A percentile compares a stretch with the other conserved stretches of the same genome.
Conservation (phyloP, 352 stramenopile species). For the Achlya hypogyna region DNA sequence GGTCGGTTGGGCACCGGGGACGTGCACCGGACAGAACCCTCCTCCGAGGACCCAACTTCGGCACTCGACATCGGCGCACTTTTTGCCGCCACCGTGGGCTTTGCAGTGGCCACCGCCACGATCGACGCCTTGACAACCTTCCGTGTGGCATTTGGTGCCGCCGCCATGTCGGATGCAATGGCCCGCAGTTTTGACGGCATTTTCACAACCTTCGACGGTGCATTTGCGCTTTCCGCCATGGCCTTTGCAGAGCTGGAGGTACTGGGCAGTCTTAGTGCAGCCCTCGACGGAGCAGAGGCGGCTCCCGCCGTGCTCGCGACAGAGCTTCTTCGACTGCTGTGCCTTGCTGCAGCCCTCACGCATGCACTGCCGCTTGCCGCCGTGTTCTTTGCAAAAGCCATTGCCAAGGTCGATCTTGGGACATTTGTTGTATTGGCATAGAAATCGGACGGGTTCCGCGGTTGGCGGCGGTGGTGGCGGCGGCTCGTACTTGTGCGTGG, state of each 20-base stretch:
- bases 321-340: slow-evolving; percentile 78
- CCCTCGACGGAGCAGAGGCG: slow-evolving; percentile 64
- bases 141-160: slow-evolving; percentile 61
- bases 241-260: slow-evolving; percentile 73
- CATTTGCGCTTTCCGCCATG: slow-evolving; percentile 71
- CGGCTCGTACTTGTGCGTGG: slow-evolving; percentile 31
- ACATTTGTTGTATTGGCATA: neutral
- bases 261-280: slow-evolving; percentile 76
- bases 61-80: slow-evolving; percentile 57
- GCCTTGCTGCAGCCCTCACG: slow-evolving; percentile 80
- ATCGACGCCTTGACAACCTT: slow-evolving; percentile 56
- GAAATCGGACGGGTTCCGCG: neutral
- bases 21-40: slow-evolving; percentile 58
- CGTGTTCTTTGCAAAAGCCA: slow-evolving; percentile 79
- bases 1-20: neutral
- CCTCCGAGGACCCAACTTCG: slow-evolving; percentile 74
- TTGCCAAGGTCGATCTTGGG: slow-evolving; percentile 28
- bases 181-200: slow-evolving; percentile 78
- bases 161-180: slow-evolving; percentile 78
- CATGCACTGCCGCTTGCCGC: slow-evolving; percentile 73
- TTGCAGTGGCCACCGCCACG: slow-evolving; percentile 79
- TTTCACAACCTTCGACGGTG: slow-evolving; percentile 58
- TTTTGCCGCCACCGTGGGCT: slow-evolving; percentile 72
- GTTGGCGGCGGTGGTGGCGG: neutral
- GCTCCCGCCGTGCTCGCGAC: slow-evolving; percentile 70